phyloP scores from a whole-genome alignment of 2,329 filamentous ascomycete genomes.

The Paraphoma chrysanthemicola region DNA sequence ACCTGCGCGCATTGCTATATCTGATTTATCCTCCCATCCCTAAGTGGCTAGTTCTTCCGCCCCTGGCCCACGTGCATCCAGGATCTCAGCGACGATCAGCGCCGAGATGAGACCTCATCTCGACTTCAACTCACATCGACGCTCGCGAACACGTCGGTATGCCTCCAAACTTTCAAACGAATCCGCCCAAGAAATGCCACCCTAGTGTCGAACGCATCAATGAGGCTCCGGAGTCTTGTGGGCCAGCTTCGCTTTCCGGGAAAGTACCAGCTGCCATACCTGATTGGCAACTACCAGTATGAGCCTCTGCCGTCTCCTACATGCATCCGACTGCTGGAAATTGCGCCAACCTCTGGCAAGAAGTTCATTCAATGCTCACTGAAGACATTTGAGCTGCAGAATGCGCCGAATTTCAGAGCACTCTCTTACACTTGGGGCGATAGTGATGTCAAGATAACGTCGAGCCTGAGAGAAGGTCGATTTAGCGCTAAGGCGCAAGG shows the following conservation, averaged over 20 bases:
- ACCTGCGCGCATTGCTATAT: neutral
- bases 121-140: neutral
- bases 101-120: neutral
- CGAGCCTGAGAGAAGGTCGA: slow-evolving; percentile 5
- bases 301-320: slow-evolving; percentile 24
- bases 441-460: slow-evolving; percentile 5
- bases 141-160: neutral
- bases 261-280: slow-evolving; percentile 13
- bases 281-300: slow-evolving; percentile 26
- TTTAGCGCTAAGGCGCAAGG: neutral
- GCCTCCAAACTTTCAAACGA: neutral
- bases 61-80: neutral
- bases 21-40: neutral
- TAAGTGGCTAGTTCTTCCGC: neutral
- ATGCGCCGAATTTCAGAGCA: slow-evolving; percentile 26
- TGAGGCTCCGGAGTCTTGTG: slow-evolving; percentile 26
- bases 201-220: slow-evolving; percentile 1
- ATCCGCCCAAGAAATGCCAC: neutral
- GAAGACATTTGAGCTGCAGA: slow-evolving; percentile 21
- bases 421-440: slow-evolving; percentile 30
- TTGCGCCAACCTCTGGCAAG: slow-evolving; percentile 18
- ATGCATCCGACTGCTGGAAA: slow-evolving; percentile 28
- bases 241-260: slow-evolving; percentile 17
- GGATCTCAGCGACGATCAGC: neutral
- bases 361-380: slow-evolving; percentile 19